phyloP scores from a whole-genome alignment of 768 basidiomycete genomes.

The Boletus eberwhitei region DNA sequence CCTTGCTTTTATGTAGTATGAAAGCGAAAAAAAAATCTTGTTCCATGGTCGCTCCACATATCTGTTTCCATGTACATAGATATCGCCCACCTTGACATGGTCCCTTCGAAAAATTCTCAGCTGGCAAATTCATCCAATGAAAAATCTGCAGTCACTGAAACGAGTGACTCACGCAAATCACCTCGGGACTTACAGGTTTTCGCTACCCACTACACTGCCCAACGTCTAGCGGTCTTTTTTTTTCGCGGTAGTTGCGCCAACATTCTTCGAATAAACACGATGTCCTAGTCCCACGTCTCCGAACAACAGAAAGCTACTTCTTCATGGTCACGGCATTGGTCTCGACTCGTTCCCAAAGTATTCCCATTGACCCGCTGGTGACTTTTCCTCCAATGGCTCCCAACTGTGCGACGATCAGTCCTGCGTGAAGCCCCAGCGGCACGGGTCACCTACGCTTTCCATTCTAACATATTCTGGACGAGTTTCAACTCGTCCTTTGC shows the following conservation, averaged over 20 bases:
- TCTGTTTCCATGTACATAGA: slow-evolving; percentile 14
- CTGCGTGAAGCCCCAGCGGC: neutral
- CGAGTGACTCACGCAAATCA: neutral
- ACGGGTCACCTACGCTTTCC: slow-evolving; percentile 79
- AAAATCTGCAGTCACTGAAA: neutral
- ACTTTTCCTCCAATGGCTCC: slow-evolving; percentile 83
- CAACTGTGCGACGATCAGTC: slow-evolving; percentile 49
- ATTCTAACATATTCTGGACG: slow-evolving; percentile 82
- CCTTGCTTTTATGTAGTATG: slow-evolving; percentile 13
- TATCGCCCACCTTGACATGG: neutral
- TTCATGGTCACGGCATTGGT: slow-evolving; percentile 32
- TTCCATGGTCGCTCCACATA: neutral
- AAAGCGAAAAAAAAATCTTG: slow-evolving; percentile 10
- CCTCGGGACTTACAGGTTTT: slow-evolving; percentile 21
- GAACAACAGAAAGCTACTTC: neutral
- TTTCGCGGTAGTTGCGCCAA: slow-evolving; percentile 4
- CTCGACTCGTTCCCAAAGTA: slow-evolving; percentile 60
- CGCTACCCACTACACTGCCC: neutral
- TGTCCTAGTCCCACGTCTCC: neutral
- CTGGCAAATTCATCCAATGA: neutral
- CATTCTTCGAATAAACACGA: neutral
- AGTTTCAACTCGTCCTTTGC: slow-evolving; percentile 80
- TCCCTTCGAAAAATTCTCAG: neutral
- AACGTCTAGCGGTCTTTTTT: neutral
- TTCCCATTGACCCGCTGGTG: slow-evolving; percentile 84